A percentile compares a stretch with the other conserved stretches of the same genome.
Evolutionary conservation across 1,139 yeast species (phyloP).

Genomic region (Zygotorulaspora mrakii): DNA sequence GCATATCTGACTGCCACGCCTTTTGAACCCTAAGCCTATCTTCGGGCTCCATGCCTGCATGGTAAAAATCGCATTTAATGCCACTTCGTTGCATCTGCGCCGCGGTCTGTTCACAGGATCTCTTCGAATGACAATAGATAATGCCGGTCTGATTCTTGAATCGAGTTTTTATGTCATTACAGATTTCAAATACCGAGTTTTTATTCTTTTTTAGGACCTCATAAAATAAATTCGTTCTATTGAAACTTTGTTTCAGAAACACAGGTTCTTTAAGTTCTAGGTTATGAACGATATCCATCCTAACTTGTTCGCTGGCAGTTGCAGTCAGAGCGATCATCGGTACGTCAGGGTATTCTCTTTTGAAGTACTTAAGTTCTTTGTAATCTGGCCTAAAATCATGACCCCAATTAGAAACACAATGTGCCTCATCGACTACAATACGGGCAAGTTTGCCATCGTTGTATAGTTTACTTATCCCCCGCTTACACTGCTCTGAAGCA

Average conservation of each 20-base stretch:
- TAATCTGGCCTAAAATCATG: conserved; percentile 98
- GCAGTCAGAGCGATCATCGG: conserved; percentile 98
- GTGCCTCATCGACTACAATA: conserved; percentile 96
- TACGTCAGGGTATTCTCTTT: conserved; percentile 65
- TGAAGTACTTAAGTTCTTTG: conserved; percentile 72
- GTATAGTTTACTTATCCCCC: conserved; percentile 57
- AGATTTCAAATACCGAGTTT: conserved; percentile 57
- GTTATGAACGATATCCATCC: conserved; percentile 79
- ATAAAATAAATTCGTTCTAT: conserved; percentile 80
- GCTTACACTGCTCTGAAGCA: conserved; percentile 66
- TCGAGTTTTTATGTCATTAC: conserved; percentile 49
- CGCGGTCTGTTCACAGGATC: conserved; percentile 81
- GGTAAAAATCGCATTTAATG: conserved; percentile 70
- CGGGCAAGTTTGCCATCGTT: conserved; percentile 62
- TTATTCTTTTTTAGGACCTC: conserved; percentile 65
- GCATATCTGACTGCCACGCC: conserved; percentile 72
- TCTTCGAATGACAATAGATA: conserved; percentile 88
- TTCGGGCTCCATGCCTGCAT: conserved; percentile 87
- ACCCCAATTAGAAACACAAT: conserved; percentile 98
- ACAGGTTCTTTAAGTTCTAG: conserved; percentile 49
- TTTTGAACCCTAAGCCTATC: conserved; percentile 67
- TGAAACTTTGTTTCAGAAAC: conserved; percentile 67
- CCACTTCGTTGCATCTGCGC: conserved; percentile 57
- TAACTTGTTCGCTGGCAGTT: conserved; percentile 90
- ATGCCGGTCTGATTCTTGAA: conserved; percentile 73